These are phyloP conservation scores for Verticillium nonalfalfae DNA, from an alignment of 2,329 filamentous ascomycete genomes.

Conservation along the genomic window DNA sequence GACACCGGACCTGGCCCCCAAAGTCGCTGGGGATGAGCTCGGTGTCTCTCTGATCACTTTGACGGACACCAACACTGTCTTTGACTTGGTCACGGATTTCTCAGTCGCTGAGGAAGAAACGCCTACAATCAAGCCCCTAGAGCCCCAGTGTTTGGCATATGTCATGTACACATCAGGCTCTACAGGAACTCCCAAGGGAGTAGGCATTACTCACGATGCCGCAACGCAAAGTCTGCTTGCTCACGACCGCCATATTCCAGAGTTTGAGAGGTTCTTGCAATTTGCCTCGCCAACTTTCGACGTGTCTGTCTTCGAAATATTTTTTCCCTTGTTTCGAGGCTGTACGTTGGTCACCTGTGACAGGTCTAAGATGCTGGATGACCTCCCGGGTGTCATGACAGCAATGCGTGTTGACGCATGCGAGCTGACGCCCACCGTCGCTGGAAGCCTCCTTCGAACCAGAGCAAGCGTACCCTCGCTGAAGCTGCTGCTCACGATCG, in stretches of 20 bases:
- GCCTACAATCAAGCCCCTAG: background rate
- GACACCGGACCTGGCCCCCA: constrained; percentile 37
- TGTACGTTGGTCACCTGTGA: constrained; percentile 67
- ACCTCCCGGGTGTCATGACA: constrained; percentile 64
- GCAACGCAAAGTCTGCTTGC: constrained; percentile 77
- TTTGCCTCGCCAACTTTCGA: constrained; percentile 92
- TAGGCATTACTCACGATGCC: constrained; percentile 72
- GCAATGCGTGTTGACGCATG: constrained; percentile 69
- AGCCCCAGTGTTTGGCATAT: constrained; percentile 59
- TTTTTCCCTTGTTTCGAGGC: constrained; percentile 75
- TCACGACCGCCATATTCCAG: constrained; percentile 71
- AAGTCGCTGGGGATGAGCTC: constrained; percentile 24
- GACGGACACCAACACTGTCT: constrained; percentile 25
- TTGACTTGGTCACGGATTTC: background rate
- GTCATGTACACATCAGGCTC: constrained; percentile 93
- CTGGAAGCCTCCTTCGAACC: constrained; percentile 66
- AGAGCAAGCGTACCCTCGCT: constrained; percentile 61
- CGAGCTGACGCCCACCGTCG: constrained; percentile 85
- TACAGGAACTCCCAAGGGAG: constrained; percentile 84
- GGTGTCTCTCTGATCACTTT: constrained; percentile 12
- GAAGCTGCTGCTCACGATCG: constrained; percentile 74
- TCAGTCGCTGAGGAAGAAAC: background rate
- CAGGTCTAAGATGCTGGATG: constrained; percentile 63
- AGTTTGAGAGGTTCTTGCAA: constrained; percentile 75
- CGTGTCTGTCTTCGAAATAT: constrained; percentile 91